phyloP scores from a whole-genome alignment of 2,329 filamentous ascomycete genomes.

The Penicillium freii region DNA sequence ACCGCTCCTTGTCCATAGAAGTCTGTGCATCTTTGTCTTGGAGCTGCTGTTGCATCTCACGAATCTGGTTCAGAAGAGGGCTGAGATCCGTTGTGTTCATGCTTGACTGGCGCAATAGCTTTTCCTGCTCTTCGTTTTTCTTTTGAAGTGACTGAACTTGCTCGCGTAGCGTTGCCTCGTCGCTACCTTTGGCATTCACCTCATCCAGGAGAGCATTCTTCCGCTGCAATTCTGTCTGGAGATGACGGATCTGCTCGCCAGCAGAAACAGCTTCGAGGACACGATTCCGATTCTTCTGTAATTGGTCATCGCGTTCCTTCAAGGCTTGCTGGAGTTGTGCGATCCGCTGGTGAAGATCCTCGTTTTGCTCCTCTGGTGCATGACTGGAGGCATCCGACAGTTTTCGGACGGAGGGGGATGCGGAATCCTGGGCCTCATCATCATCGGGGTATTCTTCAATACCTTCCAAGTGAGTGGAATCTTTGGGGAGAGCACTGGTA shows the following conservation, averaged over 20 bases:
- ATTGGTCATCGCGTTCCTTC: conserved; percentile 36
- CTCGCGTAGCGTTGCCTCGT: conserved; percentile 30
- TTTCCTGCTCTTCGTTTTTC: conserved; percentile 28
- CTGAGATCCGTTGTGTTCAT: conserved; percentile 21
- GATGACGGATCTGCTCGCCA: conserved; percentile 38
- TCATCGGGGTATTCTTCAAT: conserved; percentile 38
- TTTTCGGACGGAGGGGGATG: conserved; percentile 30
- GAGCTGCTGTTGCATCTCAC: conserved; percentile 34
- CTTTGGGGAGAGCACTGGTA: conserved; percentile 26
- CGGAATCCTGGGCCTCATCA: conserved; percentile 16
- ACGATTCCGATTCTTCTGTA: conserved; percentile 32
- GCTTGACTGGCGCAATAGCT: conserved; percentile 25
- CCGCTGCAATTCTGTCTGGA: conserved; percentile 39
- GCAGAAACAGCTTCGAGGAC: conserved; percentile 38
- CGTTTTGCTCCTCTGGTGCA: conserved; percentile 18
- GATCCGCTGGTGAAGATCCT: conserved; percentile 33
- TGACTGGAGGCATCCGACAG: conserved; percentile 20
- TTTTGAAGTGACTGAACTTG: conserved; percentile 31
- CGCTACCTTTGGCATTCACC: conserved; percentile 22
- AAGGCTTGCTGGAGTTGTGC: conserved; percentile 33
- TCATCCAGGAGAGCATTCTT: conserved; percentile 32
- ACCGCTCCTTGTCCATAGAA: conserved; percentile 28
- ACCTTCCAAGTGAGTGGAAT: conserved; percentile 37
- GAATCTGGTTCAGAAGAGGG: conserved; percentile 33
- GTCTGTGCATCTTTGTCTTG: conserved; percentile 24